Evolutionary conservation across 495 filamentous ascomycete species (phyloP).

Genomic region (Aspergillus funiculosus): DNA sequence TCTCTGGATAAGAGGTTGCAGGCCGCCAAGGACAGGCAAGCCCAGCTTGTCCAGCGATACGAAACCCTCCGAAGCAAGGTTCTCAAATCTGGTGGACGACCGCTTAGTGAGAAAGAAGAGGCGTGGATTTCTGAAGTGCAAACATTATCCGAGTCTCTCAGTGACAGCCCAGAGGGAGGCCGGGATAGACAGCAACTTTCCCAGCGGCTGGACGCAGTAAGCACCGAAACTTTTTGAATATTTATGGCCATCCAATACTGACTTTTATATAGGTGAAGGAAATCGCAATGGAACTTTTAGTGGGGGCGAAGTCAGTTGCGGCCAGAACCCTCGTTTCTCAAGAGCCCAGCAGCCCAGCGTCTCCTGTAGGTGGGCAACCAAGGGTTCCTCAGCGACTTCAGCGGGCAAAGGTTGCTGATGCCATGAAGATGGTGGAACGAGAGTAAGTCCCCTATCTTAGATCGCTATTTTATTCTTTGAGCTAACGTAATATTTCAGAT

Average conservation of each 20-base stretch:
- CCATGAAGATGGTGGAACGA: conserved; percentile 64
- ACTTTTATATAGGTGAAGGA: conserved; percentile 36
- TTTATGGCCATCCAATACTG: background rate
- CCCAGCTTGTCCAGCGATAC: conserved; percentile 54
- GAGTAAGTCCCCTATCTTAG: conserved; percentile 40
- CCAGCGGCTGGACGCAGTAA: conserved; percentile 37
- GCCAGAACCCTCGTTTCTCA: conserved; percentile 23
- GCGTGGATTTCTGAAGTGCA: conserved; percentile 62
- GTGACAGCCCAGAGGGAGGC: conserved; percentile 17
- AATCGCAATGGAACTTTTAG: conserved; percentile 47
- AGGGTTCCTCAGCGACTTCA: conserved; percentile 63
- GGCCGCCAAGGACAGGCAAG: conserved; percentile 52
- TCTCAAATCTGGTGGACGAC: conserved; percentile 49
- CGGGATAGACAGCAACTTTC: conserved; percentile 27
- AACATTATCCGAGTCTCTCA: conserved; percentile 36
- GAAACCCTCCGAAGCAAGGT: conserved; percentile 60
- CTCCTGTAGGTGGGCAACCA: conserved; percentile 27
- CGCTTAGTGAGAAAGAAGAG: conserved; percentile 69
- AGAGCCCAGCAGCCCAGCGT: conserved; percentile 29
- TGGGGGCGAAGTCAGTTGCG: conserved; percentile 39
- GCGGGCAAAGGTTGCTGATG: conserved; percentile 60
- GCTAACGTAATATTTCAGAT: conserved; percentile 22
- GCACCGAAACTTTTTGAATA: conserved; percentile 18
- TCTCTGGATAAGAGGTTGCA: conserved; percentile 57
- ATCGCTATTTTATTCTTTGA: background rate